phyloP scores from a whole-genome alignment of 1,139 yeast genomes.

The Meyerozyma elateridarum region DNA sequence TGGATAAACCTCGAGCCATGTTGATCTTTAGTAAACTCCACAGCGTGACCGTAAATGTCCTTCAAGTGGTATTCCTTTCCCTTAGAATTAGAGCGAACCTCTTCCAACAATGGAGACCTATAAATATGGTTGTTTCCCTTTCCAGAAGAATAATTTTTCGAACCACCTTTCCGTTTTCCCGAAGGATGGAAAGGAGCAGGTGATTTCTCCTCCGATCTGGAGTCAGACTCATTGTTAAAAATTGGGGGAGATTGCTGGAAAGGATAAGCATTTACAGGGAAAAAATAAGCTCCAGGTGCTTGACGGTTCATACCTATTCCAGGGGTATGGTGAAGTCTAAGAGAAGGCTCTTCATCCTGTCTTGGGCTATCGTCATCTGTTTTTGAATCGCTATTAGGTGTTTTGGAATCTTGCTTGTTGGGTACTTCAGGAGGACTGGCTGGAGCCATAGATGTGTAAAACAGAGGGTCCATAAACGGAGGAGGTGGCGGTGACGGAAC shows the following conservation, averaged over 20 bases:
- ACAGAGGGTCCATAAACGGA: slow-evolving; percentile 36
- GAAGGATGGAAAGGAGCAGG: slow-evolving; percentile 4
- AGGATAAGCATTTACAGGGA: slow-evolving; percentile 47
- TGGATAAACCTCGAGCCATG: slow-evolving; percentile 96
- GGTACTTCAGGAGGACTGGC: slow-evolving; percentile 2
- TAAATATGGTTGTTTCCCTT: slow-evolving; percentile 44
- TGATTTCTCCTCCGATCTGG: not conserved
- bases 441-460: slow-evolving; percentile 26
- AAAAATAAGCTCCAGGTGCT: slow-evolving; percentile 29
- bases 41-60: slow-evolving; percentile 82
- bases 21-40: slow-evolving; percentile 93
- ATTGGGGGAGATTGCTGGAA: slow-evolving; percentile 34
- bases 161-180: slow-evolving; percentile 13
- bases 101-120: slow-evolving; percentile 80
- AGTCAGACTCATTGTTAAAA: slow-evolving; percentile 1
- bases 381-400: slow-evolving; percentile 5
- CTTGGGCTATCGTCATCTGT: slow-evolving; percentile 4
- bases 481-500: slow-evolving; percentile 23
- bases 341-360: slow-evolving; percentile 7
- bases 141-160: not conserved
- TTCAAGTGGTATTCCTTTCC: slow-evolving; percentile 59
- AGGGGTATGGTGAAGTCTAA: slow-evolving; percentile 19
- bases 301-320: slow-evolving; percentile 42
- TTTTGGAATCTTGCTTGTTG: slow-evolving; percentile 4
- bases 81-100: slow-evolving; percentile 67